Conservation (phyloP, 2,329 filamentous ascomycete genomes). For the Emmonsia crescens region DNA sequence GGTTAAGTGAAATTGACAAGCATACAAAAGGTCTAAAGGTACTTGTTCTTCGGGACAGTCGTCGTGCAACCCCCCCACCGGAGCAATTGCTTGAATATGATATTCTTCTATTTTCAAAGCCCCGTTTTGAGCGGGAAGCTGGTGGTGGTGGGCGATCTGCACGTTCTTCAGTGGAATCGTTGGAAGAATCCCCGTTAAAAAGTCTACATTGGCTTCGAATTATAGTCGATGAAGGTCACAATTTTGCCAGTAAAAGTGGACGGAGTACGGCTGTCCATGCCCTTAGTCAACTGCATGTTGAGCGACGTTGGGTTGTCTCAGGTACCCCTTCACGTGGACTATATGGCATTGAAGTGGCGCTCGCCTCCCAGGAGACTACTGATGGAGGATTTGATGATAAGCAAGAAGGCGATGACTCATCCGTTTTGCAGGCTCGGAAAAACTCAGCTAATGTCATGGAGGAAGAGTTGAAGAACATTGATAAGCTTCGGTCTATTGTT, state of each 20-base stretch:
- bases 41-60: conserved; percentile 48
- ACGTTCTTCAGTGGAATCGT: conserved; percentile 22
- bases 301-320: conserved; percentile 78
- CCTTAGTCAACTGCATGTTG: conserved; percentile 45
- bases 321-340: conserved; percentile 80
- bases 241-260: conserved; percentile 56
- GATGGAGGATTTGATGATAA: not conserved
- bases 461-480: conserved; percentile 52
- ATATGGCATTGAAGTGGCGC: conserved; percentile 59
- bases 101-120: conserved; percentile 65
- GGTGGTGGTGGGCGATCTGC: conserved; percentile 21
- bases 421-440: conserved; percentile 24
- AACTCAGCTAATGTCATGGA: conserved; percentile 33
- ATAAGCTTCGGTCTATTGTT: conserved; percentile 56
- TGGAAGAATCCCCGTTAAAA: conserved; percentile 53
- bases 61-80: conserved; percentile 45
- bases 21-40: conserved; percentile 60
- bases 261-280: conserved; percentile 50
- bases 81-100: conserved; percentile 57
- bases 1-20: conserved; percentile 68
- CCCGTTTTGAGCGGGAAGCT: conserved; percentile 60
- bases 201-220: conserved; percentile 74
- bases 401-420: conserved; percentile 12
- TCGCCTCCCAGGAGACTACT: conserved; percentile 34
- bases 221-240: conserved; percentile 88